Conservation (phyloP, 306 rosid species). For the Cucurbita moschata region DNA sequence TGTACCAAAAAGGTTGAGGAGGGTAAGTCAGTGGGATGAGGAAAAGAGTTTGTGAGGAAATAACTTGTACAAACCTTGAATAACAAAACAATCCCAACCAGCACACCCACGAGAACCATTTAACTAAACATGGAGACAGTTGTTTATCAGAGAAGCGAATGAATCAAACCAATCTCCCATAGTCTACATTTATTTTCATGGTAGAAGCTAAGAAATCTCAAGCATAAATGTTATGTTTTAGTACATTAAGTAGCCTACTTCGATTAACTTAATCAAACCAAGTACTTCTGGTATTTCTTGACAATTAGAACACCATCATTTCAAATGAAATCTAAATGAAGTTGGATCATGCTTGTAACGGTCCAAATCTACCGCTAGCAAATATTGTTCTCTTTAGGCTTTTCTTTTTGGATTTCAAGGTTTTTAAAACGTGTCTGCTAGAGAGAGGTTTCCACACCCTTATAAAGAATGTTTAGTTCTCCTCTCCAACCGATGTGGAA, state of each 20-base stretch:
- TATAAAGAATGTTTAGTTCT: no score
- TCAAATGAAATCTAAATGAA: not conserved
- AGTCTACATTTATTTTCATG: not conserved
- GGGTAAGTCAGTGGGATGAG: not conserved
- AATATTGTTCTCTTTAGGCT: no score
- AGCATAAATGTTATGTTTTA: not conserved
- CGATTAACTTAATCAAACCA: not conserved
- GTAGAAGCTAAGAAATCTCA: not conserved
- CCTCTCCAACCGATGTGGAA: no score
- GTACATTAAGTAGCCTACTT: not conserved
- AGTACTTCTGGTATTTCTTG: not conserved
- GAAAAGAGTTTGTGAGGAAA: no score
- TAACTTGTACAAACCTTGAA: no score
- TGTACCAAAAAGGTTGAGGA: not conserved
- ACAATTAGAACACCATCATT: not conserved
- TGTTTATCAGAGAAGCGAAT: conserved; percentile 6
- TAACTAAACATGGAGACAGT: conserved; percentile 28
- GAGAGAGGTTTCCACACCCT: no score
- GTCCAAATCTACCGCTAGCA: no score
- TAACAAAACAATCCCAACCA: conserved; percentile 60
- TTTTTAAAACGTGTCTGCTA: no score
- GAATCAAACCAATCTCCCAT: not conserved
- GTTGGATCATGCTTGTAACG: not conserved
- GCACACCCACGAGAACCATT: conserved; percentile 86
- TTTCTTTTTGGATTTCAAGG: no score